Conservation (phyloP, 2,329 filamentous ascomycete genomes). For the Paracoccidioides lutzii region DNA sequence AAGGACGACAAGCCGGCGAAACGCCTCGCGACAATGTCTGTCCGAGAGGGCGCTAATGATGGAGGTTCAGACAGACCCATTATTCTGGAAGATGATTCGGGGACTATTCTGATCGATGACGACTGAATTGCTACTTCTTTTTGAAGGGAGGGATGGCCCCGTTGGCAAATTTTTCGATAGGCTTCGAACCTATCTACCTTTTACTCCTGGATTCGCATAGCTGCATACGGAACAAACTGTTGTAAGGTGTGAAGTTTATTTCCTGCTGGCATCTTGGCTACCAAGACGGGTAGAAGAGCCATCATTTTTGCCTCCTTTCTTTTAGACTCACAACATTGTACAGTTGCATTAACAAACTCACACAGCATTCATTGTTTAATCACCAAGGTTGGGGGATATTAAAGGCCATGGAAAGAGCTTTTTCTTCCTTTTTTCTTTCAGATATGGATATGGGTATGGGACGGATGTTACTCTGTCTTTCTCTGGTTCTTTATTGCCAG, state of each 20-base stretch:
- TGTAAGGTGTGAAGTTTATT: neutral
- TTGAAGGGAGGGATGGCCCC: too few relatives aligned
- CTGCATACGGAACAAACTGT: neutral
- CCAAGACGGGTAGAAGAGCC: neutral
- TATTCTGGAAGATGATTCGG: slow-evolving; percentile 40
- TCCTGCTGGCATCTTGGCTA: neutral
- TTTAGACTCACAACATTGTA: neutral
- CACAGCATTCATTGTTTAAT: neutral
- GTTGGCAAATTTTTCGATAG: too few relatives aligned
- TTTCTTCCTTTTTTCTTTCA: slow-evolving; percentile 8
- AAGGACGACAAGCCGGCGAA: slow-evolving; percentile 31
- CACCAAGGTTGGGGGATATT: too few relatives aligned
- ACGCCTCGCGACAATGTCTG: slow-evolving; percentile 22
- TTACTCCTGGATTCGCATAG: neutral
- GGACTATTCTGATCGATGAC: slow-evolving; percentile 54
- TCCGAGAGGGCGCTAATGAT: slow-evolving; percentile 22
- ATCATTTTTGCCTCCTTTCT: neutral
- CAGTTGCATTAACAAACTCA: neutral
- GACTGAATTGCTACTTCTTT: neutral
- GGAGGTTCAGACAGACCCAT: slow-evolving; percentile 19
- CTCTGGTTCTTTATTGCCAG: neutral
- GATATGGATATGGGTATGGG: neutral
- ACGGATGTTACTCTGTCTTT: neutral
- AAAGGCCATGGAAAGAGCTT: neutral
- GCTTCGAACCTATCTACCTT: neutral